phyloP scores from a whole-genome alignment of 2,329 filamentous ascomycete genomes.

The Botryotinia convoluta region DNA sequence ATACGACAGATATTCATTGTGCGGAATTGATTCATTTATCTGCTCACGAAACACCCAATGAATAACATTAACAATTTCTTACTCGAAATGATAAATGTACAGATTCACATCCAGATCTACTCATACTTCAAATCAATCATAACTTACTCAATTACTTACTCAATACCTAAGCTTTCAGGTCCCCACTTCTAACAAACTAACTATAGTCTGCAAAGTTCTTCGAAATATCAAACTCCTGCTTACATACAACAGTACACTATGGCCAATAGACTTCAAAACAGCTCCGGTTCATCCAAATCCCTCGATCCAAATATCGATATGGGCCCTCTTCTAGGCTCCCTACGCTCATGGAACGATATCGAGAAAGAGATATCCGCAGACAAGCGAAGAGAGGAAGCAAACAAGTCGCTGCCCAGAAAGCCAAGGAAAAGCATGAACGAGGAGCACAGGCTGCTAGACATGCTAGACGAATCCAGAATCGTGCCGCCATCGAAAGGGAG shows the following conservation, averaged over 20 bases:
- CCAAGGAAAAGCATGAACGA: background rate
- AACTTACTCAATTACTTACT: rapidly evolving
- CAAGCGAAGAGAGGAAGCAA: background rate
- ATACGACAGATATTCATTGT: background rate
- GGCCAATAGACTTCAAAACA: background rate
- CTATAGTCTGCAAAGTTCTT: background rate
- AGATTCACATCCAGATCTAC: background rate
- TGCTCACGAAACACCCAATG: background rate
- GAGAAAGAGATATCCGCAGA: background rate
- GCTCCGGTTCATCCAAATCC: too few relatives aligned
- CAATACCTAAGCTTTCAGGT: background rate
- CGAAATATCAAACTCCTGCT: background rate
- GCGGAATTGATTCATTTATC: background rate
- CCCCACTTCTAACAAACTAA: background rate
- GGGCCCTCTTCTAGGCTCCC: background rate
- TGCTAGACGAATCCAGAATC: background rate
- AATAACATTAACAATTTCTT: background rate
- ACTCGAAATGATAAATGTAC: background rate
- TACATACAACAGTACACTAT: background rate
- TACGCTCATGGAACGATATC: background rate
- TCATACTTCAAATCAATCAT: background rate
- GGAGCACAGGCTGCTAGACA: background rate
- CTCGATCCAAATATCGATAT: background rate
- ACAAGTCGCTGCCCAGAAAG: background rate
- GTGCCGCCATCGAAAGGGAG: background rate